Base-by-base conservation (phyloP, 2,329 filamentous ascomycete species). In the Aureobasidium leucospermi region DNA sequence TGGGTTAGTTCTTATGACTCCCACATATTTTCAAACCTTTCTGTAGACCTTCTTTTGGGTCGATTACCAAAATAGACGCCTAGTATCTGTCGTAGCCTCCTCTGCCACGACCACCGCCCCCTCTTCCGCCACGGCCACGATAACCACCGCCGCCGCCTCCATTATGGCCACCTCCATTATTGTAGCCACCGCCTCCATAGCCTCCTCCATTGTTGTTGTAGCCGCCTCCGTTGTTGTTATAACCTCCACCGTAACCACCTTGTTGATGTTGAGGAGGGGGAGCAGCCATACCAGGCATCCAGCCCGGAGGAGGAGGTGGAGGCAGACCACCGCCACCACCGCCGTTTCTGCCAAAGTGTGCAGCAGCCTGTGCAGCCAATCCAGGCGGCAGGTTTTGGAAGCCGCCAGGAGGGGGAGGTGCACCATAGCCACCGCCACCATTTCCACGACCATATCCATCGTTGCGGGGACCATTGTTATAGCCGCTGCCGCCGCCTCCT, bases 301-400 rank as follows among this genome's bases (percentile, higher is more conserved):
- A 64, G 23, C 64, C 64, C 10, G 61, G 59, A 16, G 62, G 62
- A 15, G 60, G 60, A 31, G 64, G 63, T 11, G 65, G 65, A 32
- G 63, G 62, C 11, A 61, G 61, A 28, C 64, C 61, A 1, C 61
- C 49, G 19, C 64, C 61, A 2, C 60, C 43, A 65, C n/a, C 63
- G 45, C 23, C 47, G 16, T 49, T 51, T 42, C 67, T 67, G 13
- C 69, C 69, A 56, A 58, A 58, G 34, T 71, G 68, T 53, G 66
- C 65, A 8, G 69, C 69, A 48, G 70, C 69, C 46, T 71, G 69
- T 52, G 67, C 66, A 11, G 68, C 69, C 8, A 71, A 67, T 45
- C 68, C 70, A 5, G 67, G 69, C 4, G 72, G 71, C 32, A 70
- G 60, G 29, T 66, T 65, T 16, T 64, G 60, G 48, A 69, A 69